phyloP scores from a whole-genome alignment of 441 rosid genomes.

The Bruguiera hainesii region DNA sequence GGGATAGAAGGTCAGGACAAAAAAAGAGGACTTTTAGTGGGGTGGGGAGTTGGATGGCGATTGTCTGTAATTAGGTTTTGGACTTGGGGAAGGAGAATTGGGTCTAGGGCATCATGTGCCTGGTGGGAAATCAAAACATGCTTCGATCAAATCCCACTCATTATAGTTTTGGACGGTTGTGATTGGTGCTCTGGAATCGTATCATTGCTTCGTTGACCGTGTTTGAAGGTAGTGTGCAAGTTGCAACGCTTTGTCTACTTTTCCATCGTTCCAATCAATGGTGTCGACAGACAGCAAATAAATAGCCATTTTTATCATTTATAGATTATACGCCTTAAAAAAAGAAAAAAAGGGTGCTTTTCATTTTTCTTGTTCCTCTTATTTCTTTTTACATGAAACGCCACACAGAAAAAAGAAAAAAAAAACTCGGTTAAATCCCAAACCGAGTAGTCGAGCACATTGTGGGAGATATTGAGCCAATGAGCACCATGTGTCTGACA shows the following conservation, averaged over 20 bases:
- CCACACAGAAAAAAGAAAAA: too few species aligned
- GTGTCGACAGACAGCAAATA: not conserved
- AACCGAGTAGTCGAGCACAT: too few species aligned
- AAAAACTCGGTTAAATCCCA: too few species aligned
- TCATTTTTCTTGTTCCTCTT: too few species aligned
- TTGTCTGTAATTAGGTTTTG: constrained; percentile 26
- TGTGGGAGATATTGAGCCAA: too few species aligned
- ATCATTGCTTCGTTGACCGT: constrained; percentile 34
- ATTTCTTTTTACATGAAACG: too few species aligned
- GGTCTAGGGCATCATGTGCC: constrained; percentile 17
- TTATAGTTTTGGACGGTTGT: constrained; percentile 31
- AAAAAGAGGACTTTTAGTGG: not conserved
- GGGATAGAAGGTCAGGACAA: constrained; percentile 4
- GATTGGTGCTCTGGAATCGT: constrained; percentile 14
- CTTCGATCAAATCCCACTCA: constrained; percentile 17
- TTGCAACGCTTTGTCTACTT: constrained; percentile 1
- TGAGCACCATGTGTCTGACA: too few species aligned
- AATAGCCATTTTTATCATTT: not conserved
- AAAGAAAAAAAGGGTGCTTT: too few species aligned
- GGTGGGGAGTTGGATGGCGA: constrained; percentile 13
- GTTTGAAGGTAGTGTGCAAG: not conserved
- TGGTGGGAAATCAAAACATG: constrained; percentile 14
- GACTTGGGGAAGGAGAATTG: constrained; percentile 18
- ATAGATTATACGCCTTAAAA: too few species aligned
- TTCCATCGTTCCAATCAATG: not conserved